These are phyloP conservation scores for Aspergillus steynii DNA, from an alignment of 495 filamentous ascomycete species.

Conservation along the genomic window DNA sequence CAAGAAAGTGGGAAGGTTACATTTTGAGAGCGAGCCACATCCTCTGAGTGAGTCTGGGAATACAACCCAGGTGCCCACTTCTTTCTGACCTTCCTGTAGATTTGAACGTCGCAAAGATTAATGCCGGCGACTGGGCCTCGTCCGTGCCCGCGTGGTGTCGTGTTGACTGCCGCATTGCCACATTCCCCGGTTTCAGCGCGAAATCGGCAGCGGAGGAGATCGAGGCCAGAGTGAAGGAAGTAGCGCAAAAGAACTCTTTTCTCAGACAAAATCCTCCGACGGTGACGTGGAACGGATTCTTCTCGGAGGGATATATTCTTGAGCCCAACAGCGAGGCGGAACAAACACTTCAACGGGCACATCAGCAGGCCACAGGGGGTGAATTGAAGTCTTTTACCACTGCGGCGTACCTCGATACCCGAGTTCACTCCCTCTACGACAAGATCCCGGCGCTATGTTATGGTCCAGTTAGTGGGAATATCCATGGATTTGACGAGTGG, in stretches of 20 bases:
- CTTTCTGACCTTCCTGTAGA: constrained; percentile 3
- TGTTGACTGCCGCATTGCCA: constrained; percentile 7
- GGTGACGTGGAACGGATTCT: constrained; percentile 10
- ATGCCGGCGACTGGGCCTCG: constrained; percentile 9
- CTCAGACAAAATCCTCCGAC: constrained; percentile 4
- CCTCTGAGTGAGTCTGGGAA: constrained; percentile 1
- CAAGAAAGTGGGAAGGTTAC: constrained; percentile 3
- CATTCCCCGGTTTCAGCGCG: constrained; percentile 5
- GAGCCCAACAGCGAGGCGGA: constrained; percentile 8
- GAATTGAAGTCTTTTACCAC: constrained; percentile 7
- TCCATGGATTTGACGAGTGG: constrained; percentile 11
- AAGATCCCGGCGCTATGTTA: constrained; percentile 11
- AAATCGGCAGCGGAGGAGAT: constrained; percentile 9
- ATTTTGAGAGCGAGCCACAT: constrained; percentile 10
- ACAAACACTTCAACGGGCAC: constrained; percentile 6
- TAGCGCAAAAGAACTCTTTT: constrained; percentile 3
- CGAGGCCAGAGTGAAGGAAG: constrained; percentile 3
- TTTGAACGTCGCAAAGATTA: constrained; percentile 8
- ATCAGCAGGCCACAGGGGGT: constrained; percentile 5
- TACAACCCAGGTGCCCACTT: background rate
- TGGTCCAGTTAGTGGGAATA: constrained; percentile 7
- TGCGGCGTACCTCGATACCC: constrained; percentile 8
- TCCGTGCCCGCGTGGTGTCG: constrained; percentile 9
- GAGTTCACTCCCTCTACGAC: constrained; percentile 6
- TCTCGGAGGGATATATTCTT: constrained; percentile 7